Conservation (phyloP, 805 yeast species). For the Aciculoconidium aculeatum region DNA sequence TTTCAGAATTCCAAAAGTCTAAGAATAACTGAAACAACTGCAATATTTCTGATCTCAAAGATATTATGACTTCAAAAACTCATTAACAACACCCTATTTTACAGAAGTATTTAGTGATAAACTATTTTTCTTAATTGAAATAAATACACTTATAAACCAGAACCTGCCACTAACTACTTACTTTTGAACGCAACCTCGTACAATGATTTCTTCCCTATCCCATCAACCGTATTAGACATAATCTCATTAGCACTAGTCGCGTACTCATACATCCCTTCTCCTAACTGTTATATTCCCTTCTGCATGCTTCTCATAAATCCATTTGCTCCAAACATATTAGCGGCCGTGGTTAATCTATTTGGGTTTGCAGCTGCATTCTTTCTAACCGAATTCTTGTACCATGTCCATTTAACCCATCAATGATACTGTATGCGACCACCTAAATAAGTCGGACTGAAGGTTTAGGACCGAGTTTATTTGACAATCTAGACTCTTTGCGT, state of each 20-base stretch:
- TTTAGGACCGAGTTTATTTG: conserved; percentile 39
- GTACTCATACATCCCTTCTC: conserved; percentile 51
- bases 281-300: conserved; percentile 48
- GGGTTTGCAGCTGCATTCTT: conserved; percentile 18
- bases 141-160: too few species aligned
- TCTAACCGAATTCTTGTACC: conserved; percentile 48
- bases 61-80: too few species aligned
- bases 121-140: too few species aligned
- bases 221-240: conserved; percentile 46
- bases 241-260: conserved; percentile 50
- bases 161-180: conserved; percentile 44
- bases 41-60: too few species aligned
- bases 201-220: conserved; percentile 44
- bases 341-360: conserved; percentile 10
- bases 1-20: too few species aligned
- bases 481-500: conserved; percentile 56
- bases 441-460: conserved; percentile 32
- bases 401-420: conserved; percentile 9
- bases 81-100: too few species aligned
- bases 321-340: conserved; percentile 35
- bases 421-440: conserved; percentile 20
- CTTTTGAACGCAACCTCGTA: conserved; percentile 48
- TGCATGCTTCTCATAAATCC: conserved; percentile 42
- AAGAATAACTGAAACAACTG: too few species aligned
- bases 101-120: too few species aligned